Evolutionary conservation across 2,329 filamentous ascomycete genomes (phyloP).

Genomic region (Calonectria pteridis): DNA sequence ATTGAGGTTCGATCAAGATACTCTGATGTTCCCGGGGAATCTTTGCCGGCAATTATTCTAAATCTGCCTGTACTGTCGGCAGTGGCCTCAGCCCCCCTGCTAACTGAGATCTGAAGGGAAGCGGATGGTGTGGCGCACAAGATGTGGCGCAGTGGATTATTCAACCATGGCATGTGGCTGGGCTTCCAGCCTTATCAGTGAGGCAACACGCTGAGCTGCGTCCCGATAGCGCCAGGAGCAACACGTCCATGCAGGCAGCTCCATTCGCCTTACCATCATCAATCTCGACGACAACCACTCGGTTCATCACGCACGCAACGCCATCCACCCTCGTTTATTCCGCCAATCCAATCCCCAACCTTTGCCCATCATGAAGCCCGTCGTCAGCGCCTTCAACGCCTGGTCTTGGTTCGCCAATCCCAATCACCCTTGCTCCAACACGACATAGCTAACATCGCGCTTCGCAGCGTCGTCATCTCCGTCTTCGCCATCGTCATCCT

Average conservation of each 20-base stretch:
- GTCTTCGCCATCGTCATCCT: slow-evolving; percentile 75
- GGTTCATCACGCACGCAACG: slow-evolving; percentile 12
- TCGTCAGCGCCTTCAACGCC: slow-evolving; percentile 91
- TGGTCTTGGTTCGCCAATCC: slow-evolving; percentile 84
- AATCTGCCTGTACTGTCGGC: not conserved
- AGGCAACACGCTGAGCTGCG: slow-evolving; percentile 40
- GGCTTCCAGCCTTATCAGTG: slow-evolving; percentile 41
- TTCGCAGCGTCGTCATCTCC: slow-evolving; percentile 77
- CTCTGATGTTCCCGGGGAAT: not conserved
- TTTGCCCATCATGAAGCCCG: slow-evolving; percentile 83
- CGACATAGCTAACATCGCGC: slow-evolving; percentile 41
- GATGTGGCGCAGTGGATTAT: slow-evolving; percentile 4
- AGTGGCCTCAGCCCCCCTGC: not conserved
- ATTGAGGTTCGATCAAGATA: no score
- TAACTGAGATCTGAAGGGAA: slow-evolving; percentile 14
- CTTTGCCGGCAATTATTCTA: not conserved
- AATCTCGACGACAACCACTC: slow-evolving; percentile 25
- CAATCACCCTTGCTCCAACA: slow-evolving; percentile 21
- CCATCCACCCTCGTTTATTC: not conserved
- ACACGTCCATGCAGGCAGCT: slow-evolving; percentile 37
- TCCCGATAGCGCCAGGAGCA: slow-evolving; percentile 35
- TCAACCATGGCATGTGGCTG: slow-evolving; percentile 26
- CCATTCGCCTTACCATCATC: slow-evolving; percentile 36
- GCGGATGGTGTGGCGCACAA: slow-evolving; percentile 25
- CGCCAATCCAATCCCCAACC: slow-evolving; percentile 2